phyloP scores from a whole-genome alignment of 139 green algal species.

The Spirogloea muscicola region DNA sequence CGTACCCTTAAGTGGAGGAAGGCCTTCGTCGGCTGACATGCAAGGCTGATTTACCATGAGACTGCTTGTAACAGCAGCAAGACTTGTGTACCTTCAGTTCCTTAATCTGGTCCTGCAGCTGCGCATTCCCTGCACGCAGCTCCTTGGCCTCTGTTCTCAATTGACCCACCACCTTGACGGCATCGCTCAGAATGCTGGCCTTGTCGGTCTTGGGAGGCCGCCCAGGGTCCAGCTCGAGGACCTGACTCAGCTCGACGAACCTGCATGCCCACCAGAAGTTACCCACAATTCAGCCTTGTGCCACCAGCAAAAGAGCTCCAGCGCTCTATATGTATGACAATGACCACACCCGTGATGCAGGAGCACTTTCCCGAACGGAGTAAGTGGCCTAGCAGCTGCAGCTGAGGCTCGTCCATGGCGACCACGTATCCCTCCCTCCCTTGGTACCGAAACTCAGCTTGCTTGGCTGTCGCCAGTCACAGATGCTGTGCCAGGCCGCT shows the following conservation, averaged over 20 bases:
- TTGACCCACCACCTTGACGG: conserved; percentile 60
- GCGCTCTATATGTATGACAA: no score
- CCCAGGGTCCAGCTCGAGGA: conserved; percentile 51
- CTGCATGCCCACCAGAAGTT: no score
- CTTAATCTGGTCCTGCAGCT: conserved; percentile 68
- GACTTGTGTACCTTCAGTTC: conserved; percentile 56
- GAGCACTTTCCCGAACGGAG: neutral
- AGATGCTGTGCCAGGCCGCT: neutral
- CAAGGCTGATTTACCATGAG: conserved; percentile 54
- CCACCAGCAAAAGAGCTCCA: no score
- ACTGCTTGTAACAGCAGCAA: neutral
- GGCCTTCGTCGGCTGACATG: no score
- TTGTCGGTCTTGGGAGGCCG: conserved; percentile 68
- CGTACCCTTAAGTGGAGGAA: no score
- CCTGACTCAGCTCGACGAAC: conserved; percentile 22
- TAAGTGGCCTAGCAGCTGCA: neutral
- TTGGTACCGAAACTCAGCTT: no score
- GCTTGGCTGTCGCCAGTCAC: no score
- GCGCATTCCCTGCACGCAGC: conserved; percentile 5
- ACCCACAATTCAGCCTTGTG: no score
- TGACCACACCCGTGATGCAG: no score
- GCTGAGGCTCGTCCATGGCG: neutral
- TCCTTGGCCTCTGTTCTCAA: conserved; percentile 54
- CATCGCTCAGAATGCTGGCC: conserved; percentile 60
- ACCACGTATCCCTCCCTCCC: no score